A percentile compares a stretch with the other conserved stretches of the same genome.
These are phyloP conservation scores for Nectriaceae sp. DNA, from an alignment of 2,329 filamentous ascomycete species.

Conservation along the genomic window DNA sequence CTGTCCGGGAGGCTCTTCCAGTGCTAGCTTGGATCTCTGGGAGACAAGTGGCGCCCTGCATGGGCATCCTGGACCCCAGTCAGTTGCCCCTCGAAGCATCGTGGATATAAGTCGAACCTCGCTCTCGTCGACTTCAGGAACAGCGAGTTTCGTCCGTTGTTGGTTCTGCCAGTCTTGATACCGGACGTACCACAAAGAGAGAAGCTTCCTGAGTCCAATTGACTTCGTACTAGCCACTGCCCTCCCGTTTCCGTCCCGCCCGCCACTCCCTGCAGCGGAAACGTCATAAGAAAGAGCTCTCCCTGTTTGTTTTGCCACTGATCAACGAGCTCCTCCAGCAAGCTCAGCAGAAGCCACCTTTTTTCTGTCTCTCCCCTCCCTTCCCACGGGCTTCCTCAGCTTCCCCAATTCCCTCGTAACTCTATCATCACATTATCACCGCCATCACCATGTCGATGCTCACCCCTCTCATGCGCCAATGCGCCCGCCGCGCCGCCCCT, in stretches of 20 bases:
- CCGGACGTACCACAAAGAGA: too few species aligned
- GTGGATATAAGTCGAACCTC: too few species aligned
- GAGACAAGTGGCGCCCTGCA: too few species aligned
- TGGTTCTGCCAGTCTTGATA: background rate
- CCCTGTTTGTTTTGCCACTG: background rate
- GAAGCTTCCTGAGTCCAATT: too few species aligned
- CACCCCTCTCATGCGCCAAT: constrained; percentile 31
- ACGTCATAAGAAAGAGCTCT: background rate
- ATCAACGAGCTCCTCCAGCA: background rate
- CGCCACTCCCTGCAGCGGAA: background rate
- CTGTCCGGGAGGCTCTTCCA: too few species aligned
- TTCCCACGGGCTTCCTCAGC: background rate
- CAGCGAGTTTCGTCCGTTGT: background rate
- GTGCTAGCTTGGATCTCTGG: too few species aligned
- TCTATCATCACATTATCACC: constrained; percentile 5
- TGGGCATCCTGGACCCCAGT: too few species aligned
- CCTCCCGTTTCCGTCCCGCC: background rate
- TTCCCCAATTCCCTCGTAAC: too few species aligned
- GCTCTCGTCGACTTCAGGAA: background rate
- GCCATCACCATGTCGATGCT: constrained; percentile 23
- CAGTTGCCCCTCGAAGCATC: too few species aligned
- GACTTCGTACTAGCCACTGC: too few species aligned
- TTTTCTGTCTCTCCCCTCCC: constrained; percentile 1
- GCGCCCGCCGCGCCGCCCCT: constrained; percentile 27
- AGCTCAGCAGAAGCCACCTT: background rate